Base-by-base conservation (phyloP, 2,329 filamentous ascomycete genomes). In the Monosporascus sp. region DNA sequence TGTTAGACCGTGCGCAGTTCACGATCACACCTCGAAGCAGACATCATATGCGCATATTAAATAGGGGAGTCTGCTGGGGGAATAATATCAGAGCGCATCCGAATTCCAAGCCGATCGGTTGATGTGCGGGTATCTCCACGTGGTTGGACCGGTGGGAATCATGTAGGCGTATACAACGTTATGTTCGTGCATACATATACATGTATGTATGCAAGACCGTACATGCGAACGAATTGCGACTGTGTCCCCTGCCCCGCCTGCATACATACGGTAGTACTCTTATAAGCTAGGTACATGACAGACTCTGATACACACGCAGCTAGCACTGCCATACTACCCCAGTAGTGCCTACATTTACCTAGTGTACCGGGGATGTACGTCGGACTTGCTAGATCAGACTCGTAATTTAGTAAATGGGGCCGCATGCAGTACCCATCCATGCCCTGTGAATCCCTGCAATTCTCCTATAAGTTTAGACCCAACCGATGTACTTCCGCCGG, bases 371-470 rank as follows among this genome's bases (percentile, higher is more conserved):
- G 11, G 31, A 35, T 35, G 31, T 35, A 14, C 9, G 31, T 11
- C 9, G 31, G 31, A 35, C 3, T 35, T 35, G 31, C 31, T 35
- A 14, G 31, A 35, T 35, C 11, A 35, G 11, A 35, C 31, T 35
- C 8, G 31, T 35, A 35, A 35, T 2, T 31, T 45, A 46, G 50
- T 47, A 26, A 37, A 52, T 48, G 44, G 35, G 27, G 38, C 37
- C 41, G 14, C 27, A 19, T 26, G 38, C 19, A 31, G 26, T 31
- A 31, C 31, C 44, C 50, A 48, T 52, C 43, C 16, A 37, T 4
- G n/a, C 45, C 26, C 20, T 35, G 37, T 22, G 4, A 37, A 52
- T 49, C 51, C 51, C 51, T 52, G 51, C 17, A n/a, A 48, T 43
- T 37, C 46, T 48, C 41, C 19, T 37, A 38, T 41, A n/a, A 17